These are phyloP conservation scores for Tetrapisispora arboricola DNA, from an alignment of 805 yeast genomes.

Conservation along the genomic window DNA sequence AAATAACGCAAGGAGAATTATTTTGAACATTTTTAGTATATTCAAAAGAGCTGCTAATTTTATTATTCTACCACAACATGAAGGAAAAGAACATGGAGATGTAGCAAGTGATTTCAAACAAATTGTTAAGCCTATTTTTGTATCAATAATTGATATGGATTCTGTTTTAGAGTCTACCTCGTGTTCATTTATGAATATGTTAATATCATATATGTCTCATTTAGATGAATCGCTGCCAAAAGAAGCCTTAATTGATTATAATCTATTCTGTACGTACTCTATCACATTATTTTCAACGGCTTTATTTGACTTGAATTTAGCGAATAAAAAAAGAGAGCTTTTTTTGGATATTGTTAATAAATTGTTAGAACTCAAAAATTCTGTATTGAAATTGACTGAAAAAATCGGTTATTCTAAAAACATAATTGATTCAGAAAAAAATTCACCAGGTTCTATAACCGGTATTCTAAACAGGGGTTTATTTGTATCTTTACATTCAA, in stretches of 20 bases:
- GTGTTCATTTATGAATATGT: constrained; percentile 29
- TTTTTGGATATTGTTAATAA: constrained; percentile 32
- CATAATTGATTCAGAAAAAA: constrained; percentile 18
- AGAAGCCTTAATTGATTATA: constrained; percentile 31
- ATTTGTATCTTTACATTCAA: constrained; percentile 41
- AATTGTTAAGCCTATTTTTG: constrained; percentile 31
- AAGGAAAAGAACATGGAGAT: constrained; percentile 11
- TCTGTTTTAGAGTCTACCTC: constrained; percentile 29
- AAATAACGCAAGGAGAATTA: constrained; percentile 19
- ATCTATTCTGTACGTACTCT: constrained; percentile 26
- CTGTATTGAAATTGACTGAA: constrained; percentile 22
- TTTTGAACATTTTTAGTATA: constrained; percentile 25
- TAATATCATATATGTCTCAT: constrained; percentile 18
- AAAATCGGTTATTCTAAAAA: constrained; percentile 16
- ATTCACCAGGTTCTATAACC: constrained; percentile 28
- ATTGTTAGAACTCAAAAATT: constrained; percentile 31
- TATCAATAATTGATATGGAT: constrained; percentile 32
- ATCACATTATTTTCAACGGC: constrained; percentile 31
- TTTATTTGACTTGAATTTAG: constrained; percentile 23
- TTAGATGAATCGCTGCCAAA: constrained; percentile 16
- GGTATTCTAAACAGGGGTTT: constrained; percentile 42
- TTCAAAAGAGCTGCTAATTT: constrained; percentile 21
- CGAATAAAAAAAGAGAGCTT: constrained; percentile 26
- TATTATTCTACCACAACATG: constrained; percentile 18
- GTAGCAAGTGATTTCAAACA: constrained; percentile 18